Evolutionary conservation across 176 grass and related monocot species (phyloP).

Genomic region (Carex scoparia): DNA sequence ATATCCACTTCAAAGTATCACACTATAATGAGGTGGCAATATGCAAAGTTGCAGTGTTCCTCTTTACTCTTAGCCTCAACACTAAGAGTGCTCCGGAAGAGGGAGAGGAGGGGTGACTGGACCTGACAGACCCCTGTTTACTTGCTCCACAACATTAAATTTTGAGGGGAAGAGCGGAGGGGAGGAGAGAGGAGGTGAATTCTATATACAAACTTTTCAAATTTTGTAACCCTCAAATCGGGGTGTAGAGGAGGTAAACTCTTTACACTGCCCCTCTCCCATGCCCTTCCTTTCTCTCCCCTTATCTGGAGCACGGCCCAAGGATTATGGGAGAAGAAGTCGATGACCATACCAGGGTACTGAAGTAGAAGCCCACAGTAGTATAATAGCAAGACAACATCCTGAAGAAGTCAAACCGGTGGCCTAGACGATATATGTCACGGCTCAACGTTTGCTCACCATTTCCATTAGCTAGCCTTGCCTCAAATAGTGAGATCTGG

Average conservation of each 20-base stretch:
- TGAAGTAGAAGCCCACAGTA: constrained; percentile 95
- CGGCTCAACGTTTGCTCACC: constrained; percentile 89
- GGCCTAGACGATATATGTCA: constrained; percentile 73
- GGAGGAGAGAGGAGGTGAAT: too few species aligned
- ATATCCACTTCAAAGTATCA: background rate
- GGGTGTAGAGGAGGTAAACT: too few species aligned
- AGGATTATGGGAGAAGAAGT: background rate
- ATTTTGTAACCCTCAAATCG: too few species aligned
- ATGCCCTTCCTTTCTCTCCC: too few species aligned
- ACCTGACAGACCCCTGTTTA: too few species aligned
- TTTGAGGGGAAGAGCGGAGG: too few species aligned
- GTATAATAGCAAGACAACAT: constrained; percentile 96
- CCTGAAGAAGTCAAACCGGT: constrained; percentile 98
- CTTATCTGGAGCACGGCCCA: too few species aligned
- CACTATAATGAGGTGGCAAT: background rate
- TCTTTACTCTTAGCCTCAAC: background rate
- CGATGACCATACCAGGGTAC: constrained; percentile 56
- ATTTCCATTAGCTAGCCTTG: constrained; percentile 88
- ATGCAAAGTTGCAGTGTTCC: background rate
- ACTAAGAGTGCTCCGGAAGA: background rate
- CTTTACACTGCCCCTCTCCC: too few species aligned
- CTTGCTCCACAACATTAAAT: too few species aligned
- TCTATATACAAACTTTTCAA: too few species aligned
- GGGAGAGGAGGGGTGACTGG: too few species aligned
- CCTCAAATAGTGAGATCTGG: constrained; percentile 93